Evolutionary conservation across 331 rosid genomes (phyloP), one percentile per base, ranked within the genome.

Genomic region (Quercus tomentella): DNA sequence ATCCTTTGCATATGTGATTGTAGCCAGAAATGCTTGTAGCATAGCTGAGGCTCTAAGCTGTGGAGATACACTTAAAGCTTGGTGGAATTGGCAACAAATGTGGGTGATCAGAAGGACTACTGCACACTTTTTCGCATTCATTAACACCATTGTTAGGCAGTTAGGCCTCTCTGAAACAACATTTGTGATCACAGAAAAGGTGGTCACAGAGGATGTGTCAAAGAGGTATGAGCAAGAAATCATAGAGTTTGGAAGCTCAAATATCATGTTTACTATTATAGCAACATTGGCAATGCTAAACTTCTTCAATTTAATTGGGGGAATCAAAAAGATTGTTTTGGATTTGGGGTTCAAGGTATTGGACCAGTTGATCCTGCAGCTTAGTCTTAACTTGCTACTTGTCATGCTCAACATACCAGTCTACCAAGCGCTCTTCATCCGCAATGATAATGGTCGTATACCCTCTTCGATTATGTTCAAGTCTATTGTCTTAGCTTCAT

Each of bases 1-100:
- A 62, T 89, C 97, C 21, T 93, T 89, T 56, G 87, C 87, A 8
- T 91, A 91, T 71, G 91, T 88, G 10, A 87, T 88, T 76, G 60
- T 91, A 9, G 87, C 90, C 22, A 85, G 41, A 8, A 76, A 75
- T 30, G 49, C 71, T 33, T 88, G 73, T 80, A 88, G 92, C 83
- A 67, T 89, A 61, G 73, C n/a, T 33, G 94, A 93, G 84, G 73
- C 76, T 56, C 89, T 41, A 8, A 8, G 45, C 1, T 41, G 45
- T 41, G 45, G 45, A 12, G 45, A 41, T 41, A 41, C 45, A 12
- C 54, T 66, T 35, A 81, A 88, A 79, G 89, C 83, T 57, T 91
- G 97, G 98, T 93, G 92, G 96, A 88, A 91, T 87, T 37, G 74
- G 10, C 94, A 89, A 70, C 81, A 88, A 77, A 91, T 89, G 75